Base-by-base conservation (phyloP, 306 rosid species). In the Pterocarpus macrocarpus region DNA sequence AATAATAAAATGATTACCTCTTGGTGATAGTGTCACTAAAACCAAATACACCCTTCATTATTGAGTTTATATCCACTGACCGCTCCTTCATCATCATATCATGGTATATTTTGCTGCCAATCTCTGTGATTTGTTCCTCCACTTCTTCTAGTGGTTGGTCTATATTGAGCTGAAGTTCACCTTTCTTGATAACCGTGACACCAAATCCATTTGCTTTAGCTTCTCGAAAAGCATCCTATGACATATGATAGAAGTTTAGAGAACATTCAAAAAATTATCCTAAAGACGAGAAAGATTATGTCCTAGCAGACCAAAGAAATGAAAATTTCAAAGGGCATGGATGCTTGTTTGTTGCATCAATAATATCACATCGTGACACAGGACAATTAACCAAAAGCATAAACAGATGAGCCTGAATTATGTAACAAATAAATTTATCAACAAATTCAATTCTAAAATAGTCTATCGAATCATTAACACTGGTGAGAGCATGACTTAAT, bases 31-130 rank as follows among this genome's bases (percentile, higher is more conserved):
- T 83, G 68, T 82, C 81, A 50, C 63, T 81, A 69, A 90, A 81
- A 76, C 98, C 98, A 75, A 93, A 89, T 34, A 89, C 98, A 47
- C 98, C 99, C 85, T 95, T 90, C 93, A 88, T 91, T 88, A 95
- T 53, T 39, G 99, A 81, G 88, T 92, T 90, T 76, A 91, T 86
- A 88, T 93, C 99, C 73, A 95, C 90, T 43, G 97, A 91, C 8
- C 88, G 95, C 70, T 89, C 98, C 87, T 79, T 85, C 91, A 86
- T 95, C 35, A 95, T 85, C 89, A 35, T 84, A 68, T 93, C 98
- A 79, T 93, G 99, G 86, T 95, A 93, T 64, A 95, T 83, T 90
- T 95, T 95, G 91, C 99, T 90, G 65, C 99, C 99, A 63, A 95
- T 91, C 82, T 95, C 99, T 15, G 82, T 44, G 69, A 93, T 88